Conservation (phyloP, 1,284 basidiomycete species). For the Naganishia sp. region DNA sequence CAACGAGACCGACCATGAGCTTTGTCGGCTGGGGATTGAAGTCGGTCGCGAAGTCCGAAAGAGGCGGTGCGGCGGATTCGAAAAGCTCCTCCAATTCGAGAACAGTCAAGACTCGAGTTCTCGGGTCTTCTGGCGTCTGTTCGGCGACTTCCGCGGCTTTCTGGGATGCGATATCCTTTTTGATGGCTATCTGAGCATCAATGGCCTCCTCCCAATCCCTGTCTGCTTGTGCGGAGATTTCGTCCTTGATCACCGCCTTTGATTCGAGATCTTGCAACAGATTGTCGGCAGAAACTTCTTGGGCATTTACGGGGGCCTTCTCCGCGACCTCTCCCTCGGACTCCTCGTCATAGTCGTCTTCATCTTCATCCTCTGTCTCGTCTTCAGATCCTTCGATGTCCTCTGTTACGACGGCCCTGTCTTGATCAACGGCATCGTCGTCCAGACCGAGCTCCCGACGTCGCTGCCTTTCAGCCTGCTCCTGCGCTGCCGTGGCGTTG, state of each 20-base stretch:
- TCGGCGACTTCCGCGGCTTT: conserved; percentile 53
- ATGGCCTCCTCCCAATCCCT: conserved; percentile 53
- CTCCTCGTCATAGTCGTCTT: conserved; percentile 43
- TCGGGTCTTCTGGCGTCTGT: conserved; percentile 62
- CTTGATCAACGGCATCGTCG: conserved; percentile 34
- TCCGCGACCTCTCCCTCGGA: conserved; percentile 57
- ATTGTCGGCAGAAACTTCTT: conserved; percentile 5
- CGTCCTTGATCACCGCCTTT: conserved; percentile 28
- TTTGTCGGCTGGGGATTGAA: conserved; percentile 65
- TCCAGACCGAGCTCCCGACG: conserved; percentile 51
- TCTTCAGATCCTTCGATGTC: conserved; percentile 40
- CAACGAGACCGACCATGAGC: conserved; percentile 68
- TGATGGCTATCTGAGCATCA: conserved; percentile 52
- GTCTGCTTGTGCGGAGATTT: conserved; percentile 32
- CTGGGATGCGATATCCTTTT: conserved; percentile 34
- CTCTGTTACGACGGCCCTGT: conserved; percentile 36
- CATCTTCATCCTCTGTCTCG: conserved; percentile 35
- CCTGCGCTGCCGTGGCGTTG: conserved; percentile 78
- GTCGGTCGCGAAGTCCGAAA: conserved; percentile 65
- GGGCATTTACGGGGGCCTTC: conserved; percentile 73
- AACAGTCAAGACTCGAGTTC: conserved; percentile 80
- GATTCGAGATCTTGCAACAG: conserved; percentile 33
- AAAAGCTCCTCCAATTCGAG: conserved; percentile 89
- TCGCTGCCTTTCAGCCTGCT: conserved; percentile 58
- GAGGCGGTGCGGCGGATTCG: conserved; percentile 70